These are phyloP conservation scores for Coelastrella sp. DNA, from an alignment of 139 green algal species.

Conservation along the genomic window DNA sequence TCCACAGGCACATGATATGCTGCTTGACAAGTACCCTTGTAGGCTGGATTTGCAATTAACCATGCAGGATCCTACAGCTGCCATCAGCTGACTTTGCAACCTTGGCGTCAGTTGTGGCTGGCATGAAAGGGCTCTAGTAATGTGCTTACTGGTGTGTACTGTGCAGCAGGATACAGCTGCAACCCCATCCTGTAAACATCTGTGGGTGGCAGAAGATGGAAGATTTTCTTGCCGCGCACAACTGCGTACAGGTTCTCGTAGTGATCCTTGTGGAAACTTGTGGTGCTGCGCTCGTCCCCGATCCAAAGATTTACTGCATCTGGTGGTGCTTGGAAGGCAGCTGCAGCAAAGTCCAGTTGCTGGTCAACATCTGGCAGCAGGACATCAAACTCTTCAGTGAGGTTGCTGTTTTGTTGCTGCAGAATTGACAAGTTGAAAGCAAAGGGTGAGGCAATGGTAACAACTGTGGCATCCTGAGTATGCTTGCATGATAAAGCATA, in stretches of 20 bases:
- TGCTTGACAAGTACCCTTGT: too few species aligned
- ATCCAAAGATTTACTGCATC: conserved; percentile 74
- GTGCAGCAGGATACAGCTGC: conserved; percentile 25
- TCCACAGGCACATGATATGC: too few species aligned
- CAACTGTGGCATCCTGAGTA: conserved; percentile 25
- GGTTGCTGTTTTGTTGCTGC: conserved; percentile 85
- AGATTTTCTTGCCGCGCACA: conserved; percentile 80
- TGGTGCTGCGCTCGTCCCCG: conserved; percentile 79
- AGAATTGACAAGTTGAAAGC: conserved; percentile 22
- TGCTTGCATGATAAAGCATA: not conserved
- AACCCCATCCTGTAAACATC: conserved; percentile 63
- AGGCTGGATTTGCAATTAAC: too few species aligned
- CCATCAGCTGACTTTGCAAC: not conserved
- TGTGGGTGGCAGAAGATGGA: conserved; percentile 83
- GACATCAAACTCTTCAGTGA: conserved; percentile 65
- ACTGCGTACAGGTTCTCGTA: conserved; percentile 94
- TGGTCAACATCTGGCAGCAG: conserved; percentile 67
- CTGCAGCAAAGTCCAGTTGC: conserved; percentile 52
- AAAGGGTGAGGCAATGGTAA: not conserved
- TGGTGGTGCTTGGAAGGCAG: conserved; percentile 59
- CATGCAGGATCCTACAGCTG: too few species aligned
- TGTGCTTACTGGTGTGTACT: conserved; percentile 22
- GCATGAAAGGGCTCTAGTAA: not conserved
- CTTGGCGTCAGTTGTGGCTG: not conserved
- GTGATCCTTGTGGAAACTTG: conserved; percentile 86